A percentile compares a stretch with the other conserved stretches of the same genome.
These are phyloP conservation scores for Rhododendron ferrugineum DNA, from an alignment of 148 eudicot genomes.

Conservation along the genomic window DNA sequence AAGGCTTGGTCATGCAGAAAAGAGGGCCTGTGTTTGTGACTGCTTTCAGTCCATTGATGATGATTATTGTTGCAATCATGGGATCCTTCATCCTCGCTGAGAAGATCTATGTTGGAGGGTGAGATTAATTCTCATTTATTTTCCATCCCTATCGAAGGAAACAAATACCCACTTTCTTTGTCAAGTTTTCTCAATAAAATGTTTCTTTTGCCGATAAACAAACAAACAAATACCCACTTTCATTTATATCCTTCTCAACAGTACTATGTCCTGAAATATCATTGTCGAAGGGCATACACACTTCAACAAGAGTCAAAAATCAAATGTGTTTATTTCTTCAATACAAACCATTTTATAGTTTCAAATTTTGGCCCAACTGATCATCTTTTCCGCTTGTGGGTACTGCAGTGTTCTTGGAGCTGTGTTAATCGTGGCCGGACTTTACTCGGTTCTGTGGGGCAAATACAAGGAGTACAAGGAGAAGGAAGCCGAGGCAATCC, in stretches of 20 bases:
- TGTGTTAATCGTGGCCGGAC: constrained; percentile 58
- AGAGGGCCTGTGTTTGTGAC: constrained; percentile 95
- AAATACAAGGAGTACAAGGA: constrained; percentile 75
- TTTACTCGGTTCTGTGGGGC: constrained; percentile 92
- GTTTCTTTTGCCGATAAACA: too few relatives aligned
- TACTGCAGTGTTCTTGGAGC: constrained; percentile 62
- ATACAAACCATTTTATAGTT: background rate
- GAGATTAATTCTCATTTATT: background rate
- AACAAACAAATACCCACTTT: too few relatives aligned
- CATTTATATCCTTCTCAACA: background rate
- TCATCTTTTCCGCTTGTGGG: constrained; percentile 10
- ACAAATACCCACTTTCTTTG: background rate
- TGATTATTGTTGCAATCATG: constrained; percentile 97
- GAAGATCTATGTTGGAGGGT: constrained; percentile 84
- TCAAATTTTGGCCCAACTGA: background rate
- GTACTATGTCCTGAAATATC: background rate
- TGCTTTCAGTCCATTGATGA: constrained; percentile 95
- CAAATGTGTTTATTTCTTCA: background rate
- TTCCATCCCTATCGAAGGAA: background rate
- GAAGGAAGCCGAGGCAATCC: constrained; percentile 37
- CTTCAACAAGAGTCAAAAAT: background rate
- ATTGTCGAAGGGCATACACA: background rate
- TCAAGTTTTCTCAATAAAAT: too few relatives aligned
- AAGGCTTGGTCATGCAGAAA: constrained; percentile 87
- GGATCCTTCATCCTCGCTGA: constrained; percentile 93